These are phyloP conservation scores for Citeromyces matritensis DNA, from an alignment of 805 yeast species.

Conservation along the genomic window DNA sequence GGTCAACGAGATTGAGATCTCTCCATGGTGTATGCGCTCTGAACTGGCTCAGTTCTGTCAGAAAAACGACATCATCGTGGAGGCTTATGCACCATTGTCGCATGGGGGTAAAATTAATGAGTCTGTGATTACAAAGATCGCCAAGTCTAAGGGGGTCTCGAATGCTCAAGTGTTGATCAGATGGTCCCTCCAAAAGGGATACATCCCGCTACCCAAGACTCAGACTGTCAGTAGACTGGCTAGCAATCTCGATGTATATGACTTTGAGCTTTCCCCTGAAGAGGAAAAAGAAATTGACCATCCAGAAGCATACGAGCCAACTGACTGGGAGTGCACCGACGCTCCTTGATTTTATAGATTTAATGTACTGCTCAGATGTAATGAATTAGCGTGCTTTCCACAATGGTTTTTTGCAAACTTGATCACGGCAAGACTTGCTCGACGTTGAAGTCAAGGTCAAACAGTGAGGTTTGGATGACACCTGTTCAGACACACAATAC, in stretches of 20 bases:
- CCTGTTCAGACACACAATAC: too few species aligned
- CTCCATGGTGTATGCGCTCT: constrained; percentile 67
- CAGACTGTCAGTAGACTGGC: constrained; percentile 32
- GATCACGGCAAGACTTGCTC: too few species aligned
- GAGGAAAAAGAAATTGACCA: constrained; percentile 26
- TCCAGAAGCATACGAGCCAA: constrained; percentile 50
- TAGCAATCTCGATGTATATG: constrained; percentile 38
- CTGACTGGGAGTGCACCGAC: constrained; percentile 65
- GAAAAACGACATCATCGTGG: constrained; percentile 38
- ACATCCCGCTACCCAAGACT: constrained; percentile 59
- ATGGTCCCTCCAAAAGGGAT: constrained; percentile 65
- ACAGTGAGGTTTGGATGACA: too few species aligned
- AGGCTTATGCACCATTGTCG: constrained; percentile 68
- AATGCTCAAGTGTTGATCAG: constrained; percentile 52
- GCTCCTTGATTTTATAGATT: constrained; percentile 21
- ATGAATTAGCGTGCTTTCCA: too few species aligned
- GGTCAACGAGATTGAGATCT: constrained; percentile 70
- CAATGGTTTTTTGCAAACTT: too few species aligned
- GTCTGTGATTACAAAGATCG: constrained; percentile 32
- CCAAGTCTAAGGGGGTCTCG: constrained; percentile 29
- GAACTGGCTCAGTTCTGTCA: constrained; percentile 49
- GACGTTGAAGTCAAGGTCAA: too few species aligned
- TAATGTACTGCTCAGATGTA: too few species aligned
- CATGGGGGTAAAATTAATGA: constrained; percentile 45
- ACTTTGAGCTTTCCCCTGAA: constrained; percentile 25